A percentile compares a stretch with the other conserved stretches of the same genome.
These are phyloP conservation scores for Trichosporon asahii DNA, from an alignment of 1,284 basidiomycete genomes.

Conservation along the genomic window DNA sequence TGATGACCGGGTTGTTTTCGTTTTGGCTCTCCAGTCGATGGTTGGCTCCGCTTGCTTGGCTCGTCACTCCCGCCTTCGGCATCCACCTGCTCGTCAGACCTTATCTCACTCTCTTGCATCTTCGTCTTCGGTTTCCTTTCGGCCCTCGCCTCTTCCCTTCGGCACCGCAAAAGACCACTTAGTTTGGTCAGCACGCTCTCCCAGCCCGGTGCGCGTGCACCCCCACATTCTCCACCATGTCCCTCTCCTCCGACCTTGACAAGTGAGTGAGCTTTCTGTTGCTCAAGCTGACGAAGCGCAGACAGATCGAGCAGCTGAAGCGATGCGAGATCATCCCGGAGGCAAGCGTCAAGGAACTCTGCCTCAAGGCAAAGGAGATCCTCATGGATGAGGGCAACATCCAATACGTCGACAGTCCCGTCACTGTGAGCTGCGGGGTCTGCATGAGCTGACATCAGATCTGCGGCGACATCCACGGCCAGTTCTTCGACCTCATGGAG, in stretches of 20 bases:
- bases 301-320: constrained; percentile 81
- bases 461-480: constrained; percentile 98
- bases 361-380: constrained; percentile 92
- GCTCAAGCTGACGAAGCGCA: constrained; percentile 15
- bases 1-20: constrained; percentile 7
- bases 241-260: constrained; percentile 44
- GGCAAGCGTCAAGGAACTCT: constrained; percentile 85
- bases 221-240: constrained; percentile 25
- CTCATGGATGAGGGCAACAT: constrained; percentile 97
- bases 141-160: neutral
- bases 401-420: constrained; percentile 91
- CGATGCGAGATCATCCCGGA: constrained; percentile 91
- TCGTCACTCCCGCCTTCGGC: neutral
- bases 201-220: neutral
- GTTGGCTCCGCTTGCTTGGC: neutral
- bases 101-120: neutral
- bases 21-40: neutral
- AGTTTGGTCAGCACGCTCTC: no score
- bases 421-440: constrained; percentile 64
- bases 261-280: constrained; percentile 28
- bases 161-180: neutral
- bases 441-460: constrained; percentile 59
- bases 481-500: constrained; percentile 97
- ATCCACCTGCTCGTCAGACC: constrained; percentile 3
- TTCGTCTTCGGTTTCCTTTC: neutral